phyloP scores from a whole-genome alignment of 73 alveolate species.

The Blepharisma stoltei region DNA sequence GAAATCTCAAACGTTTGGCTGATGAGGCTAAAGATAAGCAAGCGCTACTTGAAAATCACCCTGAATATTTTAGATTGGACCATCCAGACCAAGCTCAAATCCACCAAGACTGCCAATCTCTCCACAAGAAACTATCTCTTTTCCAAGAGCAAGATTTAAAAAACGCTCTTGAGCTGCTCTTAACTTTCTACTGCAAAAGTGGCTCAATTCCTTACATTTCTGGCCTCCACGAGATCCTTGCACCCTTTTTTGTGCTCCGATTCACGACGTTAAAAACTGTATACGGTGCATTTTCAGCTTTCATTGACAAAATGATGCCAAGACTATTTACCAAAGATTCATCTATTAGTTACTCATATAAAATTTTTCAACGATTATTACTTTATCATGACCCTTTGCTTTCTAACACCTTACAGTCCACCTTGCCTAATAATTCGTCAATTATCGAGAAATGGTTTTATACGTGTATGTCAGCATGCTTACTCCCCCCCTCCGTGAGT shows the following conservation, averaged over 20 bases:
- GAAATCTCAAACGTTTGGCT: slow-evolving; percentile 6
- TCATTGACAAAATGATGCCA: slow-evolving; percentile 24
- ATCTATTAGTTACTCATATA: background rate
- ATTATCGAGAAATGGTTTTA: slow-evolving; percentile 11
- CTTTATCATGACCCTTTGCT: slow-evolving; percentile 31
- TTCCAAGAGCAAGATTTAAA: slow-evolving; percentile 24
- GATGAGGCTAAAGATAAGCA: slow-evolving; percentile 19
- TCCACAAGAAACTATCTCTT: background rate
- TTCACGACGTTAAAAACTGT: slow-evolving; percentile 19
- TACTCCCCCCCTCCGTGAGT: no score
- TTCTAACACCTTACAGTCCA: background rate
- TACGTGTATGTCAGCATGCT: slow-evolving; percentile 14
- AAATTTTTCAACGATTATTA: slow-evolving; percentile 8
- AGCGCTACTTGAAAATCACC: slow-evolving; percentile 1
- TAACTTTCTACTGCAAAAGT: slow-evolving; percentile 26
- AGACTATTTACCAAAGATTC: background rate
- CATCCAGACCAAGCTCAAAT: slow-evolving; percentile 27
- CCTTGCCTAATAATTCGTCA: background rate
- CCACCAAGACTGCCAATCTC: slow-evolving; percentile 32
- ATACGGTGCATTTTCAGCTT: slow-evolving; percentile 19
- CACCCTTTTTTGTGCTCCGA: slow-evolving; percentile 30
- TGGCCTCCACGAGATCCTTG: slow-evolving; percentile 32
- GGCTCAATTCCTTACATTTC: background rate
- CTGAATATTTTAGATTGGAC: slow-evolving; percentile 25
- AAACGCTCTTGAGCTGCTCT: slow-evolving; percentile 30